Evolutionary conservation across 345 rosid species (phyloP).

Genomic region (Eucalyptus sp.): DNA sequence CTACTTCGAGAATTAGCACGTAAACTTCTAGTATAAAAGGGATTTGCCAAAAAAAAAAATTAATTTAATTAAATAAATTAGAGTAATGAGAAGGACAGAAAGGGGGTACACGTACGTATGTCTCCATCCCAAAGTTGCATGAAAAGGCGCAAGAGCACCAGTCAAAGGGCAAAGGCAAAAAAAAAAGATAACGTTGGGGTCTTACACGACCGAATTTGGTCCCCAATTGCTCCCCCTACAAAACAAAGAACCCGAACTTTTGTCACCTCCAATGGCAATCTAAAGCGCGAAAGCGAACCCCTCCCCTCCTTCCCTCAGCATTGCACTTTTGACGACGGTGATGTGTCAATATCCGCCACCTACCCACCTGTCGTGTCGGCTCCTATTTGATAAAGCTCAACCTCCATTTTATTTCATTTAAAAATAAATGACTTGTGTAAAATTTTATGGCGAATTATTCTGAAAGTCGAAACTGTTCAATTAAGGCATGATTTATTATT

Average conservation of each 20-base stretch:
- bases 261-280: not conserved
- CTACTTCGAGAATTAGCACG: not conserved
- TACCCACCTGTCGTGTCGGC: not conserved
- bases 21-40: not conserved
- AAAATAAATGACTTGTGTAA: accelerated
- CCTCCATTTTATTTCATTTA: not conserved
- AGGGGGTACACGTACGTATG: not conserved
- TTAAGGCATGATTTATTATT: no score
- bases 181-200: not conserved
- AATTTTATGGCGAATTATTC: accelerated
- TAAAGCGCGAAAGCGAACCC: not conserved
- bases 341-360: not conserved
- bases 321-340: not conserved
- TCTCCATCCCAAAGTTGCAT: not conserved
- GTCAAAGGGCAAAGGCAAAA: not conserved
- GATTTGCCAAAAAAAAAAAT: not conserved
- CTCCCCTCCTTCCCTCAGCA: not conserved
- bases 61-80: not conserved
- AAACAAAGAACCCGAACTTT: not conserved
- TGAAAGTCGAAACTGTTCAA: no score
- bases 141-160: not conserved
- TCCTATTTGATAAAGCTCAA: not conserved
- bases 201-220: not conserved
- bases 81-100: not conserved
- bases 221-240: not conserved